These are phyloP conservation scores for Cryphonectria naterciae DNA, from an alignment of 2,329 filamentous ascomycete species.

Conservation along the genomic window DNA sequence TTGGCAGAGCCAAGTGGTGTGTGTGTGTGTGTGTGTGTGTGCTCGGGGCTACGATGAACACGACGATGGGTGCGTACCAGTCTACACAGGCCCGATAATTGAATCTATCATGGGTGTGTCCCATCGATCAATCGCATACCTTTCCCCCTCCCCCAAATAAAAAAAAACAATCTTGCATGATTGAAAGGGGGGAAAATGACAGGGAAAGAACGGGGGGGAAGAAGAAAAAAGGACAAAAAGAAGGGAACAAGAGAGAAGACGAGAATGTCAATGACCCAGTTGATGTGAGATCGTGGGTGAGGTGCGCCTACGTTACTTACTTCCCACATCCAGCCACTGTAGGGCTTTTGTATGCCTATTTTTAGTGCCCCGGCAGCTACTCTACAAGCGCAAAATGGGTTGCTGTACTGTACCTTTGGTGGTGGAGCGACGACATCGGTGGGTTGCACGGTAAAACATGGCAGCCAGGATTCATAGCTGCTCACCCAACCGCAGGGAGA, in stretches of 20 bases:
- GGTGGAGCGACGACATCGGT: not conserved
- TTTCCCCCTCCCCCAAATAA: no score
- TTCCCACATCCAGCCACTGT: no score
- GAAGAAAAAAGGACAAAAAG: no score
- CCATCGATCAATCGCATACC: not conserved
- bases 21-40: not conserved
- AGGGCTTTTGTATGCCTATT: not conserved
- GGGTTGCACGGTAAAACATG: not conserved
- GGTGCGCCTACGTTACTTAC: no score
- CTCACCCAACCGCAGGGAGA: not conserved
- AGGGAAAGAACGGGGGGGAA: no score
- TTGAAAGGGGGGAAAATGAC: no score
- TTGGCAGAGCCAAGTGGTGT: not conserved
- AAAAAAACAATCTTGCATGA: no score
- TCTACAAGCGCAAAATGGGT: not conserved
- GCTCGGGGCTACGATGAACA: not conserved
- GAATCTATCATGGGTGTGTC: not conserved
- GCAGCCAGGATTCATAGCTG: not conserved
- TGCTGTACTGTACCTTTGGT: not conserved
- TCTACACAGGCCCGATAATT: no score
- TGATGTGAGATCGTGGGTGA: not conserved
- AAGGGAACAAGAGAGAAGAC: no score
- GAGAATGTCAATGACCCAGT: not conserved
- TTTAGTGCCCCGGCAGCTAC: not conserved
- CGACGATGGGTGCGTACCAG: not conserved